phyloP scores from a whole-genome alignment of 352 stramenopile genomes.

The Pythium plurisporium region DNA sequence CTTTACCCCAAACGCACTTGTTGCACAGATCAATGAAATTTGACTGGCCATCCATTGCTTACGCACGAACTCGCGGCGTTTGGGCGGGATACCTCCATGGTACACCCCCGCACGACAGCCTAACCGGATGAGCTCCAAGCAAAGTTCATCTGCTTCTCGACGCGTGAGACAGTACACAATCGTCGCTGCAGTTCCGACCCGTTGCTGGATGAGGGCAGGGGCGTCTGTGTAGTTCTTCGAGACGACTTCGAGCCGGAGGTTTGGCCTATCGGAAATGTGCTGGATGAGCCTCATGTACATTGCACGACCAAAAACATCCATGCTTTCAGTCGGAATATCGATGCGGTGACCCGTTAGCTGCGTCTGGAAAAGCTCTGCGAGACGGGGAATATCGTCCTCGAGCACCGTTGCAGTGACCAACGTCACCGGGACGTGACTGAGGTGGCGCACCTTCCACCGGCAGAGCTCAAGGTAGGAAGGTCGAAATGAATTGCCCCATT shows the following conservation, averaged over 20 bases:
- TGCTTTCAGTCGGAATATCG: too few relatives aligned
- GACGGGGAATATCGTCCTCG: constrained; percentile 49
- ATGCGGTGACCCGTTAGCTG: too few relatives aligned
- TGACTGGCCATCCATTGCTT: constrained; percentile 79
- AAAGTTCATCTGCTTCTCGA: constrained; percentile 58
- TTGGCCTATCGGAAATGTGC: constrained; percentile 55
- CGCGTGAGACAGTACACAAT: constrained; percentile 80
- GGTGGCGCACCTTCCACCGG: constrained; percentile 42
- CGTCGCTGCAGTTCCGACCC: constrained; percentile 30
- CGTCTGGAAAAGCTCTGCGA: constrained; percentile 51
- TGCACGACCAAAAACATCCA: constrained; percentile 14
- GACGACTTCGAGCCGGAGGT: constrained; percentile 56
- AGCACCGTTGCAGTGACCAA: constrained; percentile 68
- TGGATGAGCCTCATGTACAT: constrained; percentile 54
- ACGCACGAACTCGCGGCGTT: constrained; percentile 60
- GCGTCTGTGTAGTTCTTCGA: constrained; percentile 30
- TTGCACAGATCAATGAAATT: constrained; percentile 71
- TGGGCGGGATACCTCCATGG: constrained; percentile 52
- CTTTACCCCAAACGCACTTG: constrained; percentile 75
- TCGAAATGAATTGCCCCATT: constrained; percentile 78
- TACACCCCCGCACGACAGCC: constrained; percentile 64
- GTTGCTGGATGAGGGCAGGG: constrained; percentile 27
- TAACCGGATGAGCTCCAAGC: constrained; percentile 41
- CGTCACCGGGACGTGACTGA: constrained; percentile 54
- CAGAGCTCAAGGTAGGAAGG: constrained; percentile 65